Base-by-base conservation (phyloP, 2,329 filamentous ascomycete species). In the Hirsutella minnesotensis region DNA sequence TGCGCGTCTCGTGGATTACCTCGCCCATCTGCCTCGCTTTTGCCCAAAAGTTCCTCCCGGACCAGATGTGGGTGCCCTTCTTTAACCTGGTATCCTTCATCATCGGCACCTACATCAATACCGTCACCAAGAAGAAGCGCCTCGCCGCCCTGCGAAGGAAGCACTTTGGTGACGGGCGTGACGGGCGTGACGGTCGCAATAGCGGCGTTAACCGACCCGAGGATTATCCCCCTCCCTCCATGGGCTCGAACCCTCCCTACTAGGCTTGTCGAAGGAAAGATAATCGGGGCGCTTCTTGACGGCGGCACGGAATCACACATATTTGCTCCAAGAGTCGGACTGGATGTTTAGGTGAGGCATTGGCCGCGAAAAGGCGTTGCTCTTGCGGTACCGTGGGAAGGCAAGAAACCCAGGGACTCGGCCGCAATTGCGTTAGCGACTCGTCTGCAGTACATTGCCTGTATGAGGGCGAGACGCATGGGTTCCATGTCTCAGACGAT, bases 61-160 rank as follows among this genome's bases (percentile, higher is more conserved):
- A 96, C 68, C 78, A 92, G 64, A 82, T 89, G 53, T 98, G 92
- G 92, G 86, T 98, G 51, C 92, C 92, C 49, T 98, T 98, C 79
- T 98, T 98, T 79, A 98, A 98, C 75, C 76, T 96, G 49, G 73
- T 96, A 50, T 85, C 81, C 45, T 98, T 98, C 68, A 70, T 94
- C 61, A 95, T 98, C 57, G 92, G 92, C 52, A 96, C 90, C 53
- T 98, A 96, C 67, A 92, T 98, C 79, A 98, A 98, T 70, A 87
- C 89, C 52, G 78, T 90, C 65, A 96, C 92, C 63, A 98, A 98
- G 86, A 96, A 95, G 86, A 96, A 95, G 89, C 83, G 92, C 56
- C 84, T 96, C 58, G 86, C 90, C 48, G 92, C 92, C 45, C 74
- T 98, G 56, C 84, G 86, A 69, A 88, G 85, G 75, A 94, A 90